Conservation (phyloP, 2,329 filamentous ascomycete genomes). For the Fusarium mangiferae region DNA sequence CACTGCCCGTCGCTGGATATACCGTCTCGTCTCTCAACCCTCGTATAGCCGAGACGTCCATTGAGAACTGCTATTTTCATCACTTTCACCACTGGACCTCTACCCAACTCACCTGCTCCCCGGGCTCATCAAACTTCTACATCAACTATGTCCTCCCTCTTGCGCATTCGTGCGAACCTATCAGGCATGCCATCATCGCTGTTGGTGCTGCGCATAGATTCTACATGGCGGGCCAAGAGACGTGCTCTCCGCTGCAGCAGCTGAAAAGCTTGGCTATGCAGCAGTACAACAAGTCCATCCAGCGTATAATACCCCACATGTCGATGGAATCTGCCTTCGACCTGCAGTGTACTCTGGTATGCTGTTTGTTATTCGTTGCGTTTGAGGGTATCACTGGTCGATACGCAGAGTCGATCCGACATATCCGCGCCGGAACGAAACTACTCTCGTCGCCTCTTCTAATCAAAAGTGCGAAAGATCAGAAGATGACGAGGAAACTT, state of each 20-base stretch:
- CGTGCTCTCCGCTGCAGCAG: slow-evolving; percentile 24
- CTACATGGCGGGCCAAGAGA: slow-evolving; percentile 25
- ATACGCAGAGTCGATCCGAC: slow-evolving; percentile 34
- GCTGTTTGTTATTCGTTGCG: slow-evolving; percentile 39
- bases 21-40: slow-evolving; percentile 5
- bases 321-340: slow-evolving; percentile 11
- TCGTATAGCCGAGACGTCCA: slow-evolving; percentile 2
- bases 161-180: slow-evolving; percentile 24
- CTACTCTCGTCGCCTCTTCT: slow-evolving; percentile 11
- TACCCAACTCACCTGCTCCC: slow-evolving; percentile 17
- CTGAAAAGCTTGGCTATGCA: slow-evolving; percentile 32
- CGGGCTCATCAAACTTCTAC: slow-evolving; percentile 25
- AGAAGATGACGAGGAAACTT: slow-evolving; percentile 22
- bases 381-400: slow-evolving; percentile 38
- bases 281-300: slow-evolving; percentile 38
- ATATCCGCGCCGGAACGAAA: slow-evolving; percentile 31
- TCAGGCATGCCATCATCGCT: slow-evolving; percentile 22
- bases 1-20: neutral
- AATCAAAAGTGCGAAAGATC: neutral
- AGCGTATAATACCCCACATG: slow-evolving; percentile 31
- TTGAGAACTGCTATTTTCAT: slow-evolving; percentile 31
- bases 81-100: slow-evolving; percentile 37
- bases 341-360: slow-evolving; percentile 31
- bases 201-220: slow-evolving; percentile 33
- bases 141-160: slow-evolving; percentile 22